Base-by-base conservation (phyloP, 495 filamentous ascomycete genomes). In the Aspergillus funiculosus region DNA sequence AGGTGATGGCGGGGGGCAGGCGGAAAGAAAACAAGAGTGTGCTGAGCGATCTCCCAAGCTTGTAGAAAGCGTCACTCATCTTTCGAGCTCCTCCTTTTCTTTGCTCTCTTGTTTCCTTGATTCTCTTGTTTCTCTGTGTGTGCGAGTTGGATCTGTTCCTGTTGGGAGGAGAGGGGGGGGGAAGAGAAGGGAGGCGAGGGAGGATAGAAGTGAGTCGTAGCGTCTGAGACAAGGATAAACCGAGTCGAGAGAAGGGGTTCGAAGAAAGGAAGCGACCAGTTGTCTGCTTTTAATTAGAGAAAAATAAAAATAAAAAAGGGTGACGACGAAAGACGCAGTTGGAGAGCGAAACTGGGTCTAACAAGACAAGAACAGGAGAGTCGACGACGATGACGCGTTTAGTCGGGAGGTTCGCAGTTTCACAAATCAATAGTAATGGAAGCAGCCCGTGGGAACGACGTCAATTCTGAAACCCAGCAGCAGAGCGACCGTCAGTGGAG, bases 331-430 rank as follows among this genome's bases (percentile, higher is more conserved):
- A 34, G 30, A 13, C 39, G 9, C n/a, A 19, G 26, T 28, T n/a
- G n/a, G n/a, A n/a, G 39, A 43, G 28, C 27, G 28, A 28, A 32
- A 43, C 27, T 18, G 31, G 27, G 6, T 22, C 28, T 9, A 13
- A 11, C 28, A 30, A 30, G 28, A 13, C 11, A 28, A 24, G 11
- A n/a, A 32, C 32, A 13, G 27, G 10, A 11, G 27, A 32, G n/a
- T 30, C n/a, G 7, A 11, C 28, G 9, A 30, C 32, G 39, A 32
- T 43, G 39, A 43, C 39, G 39, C 39, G 39, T 43, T 43, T 43
- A 43, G 17, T 43, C 26, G n/a, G n/a, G n/a, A n/a, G n/a, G n/a
- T n/a, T n/a, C n/a, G n/a, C n/a, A 28, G 28, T 43, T 34, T 34
- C 40, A 43, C 5, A 30, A 17, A 20, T n/a, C n/a, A n/a, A n/a